phyloP scores from a whole-genome alignment of 2,329 filamentous ascomycete species.

The Lecanoromycetidae sp. region DNA sequence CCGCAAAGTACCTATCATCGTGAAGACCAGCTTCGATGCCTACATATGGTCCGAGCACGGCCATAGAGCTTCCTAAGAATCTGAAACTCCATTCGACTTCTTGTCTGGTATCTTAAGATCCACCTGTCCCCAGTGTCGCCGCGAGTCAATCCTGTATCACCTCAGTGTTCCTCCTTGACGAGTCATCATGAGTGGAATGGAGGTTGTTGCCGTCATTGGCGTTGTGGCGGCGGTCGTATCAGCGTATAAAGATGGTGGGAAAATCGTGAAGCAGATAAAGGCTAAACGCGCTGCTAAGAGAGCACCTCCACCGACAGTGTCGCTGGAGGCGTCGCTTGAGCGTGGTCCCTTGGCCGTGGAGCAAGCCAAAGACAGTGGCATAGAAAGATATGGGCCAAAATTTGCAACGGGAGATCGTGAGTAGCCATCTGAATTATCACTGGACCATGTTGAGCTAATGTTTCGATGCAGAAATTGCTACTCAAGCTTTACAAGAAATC shows the following conservation, averaged over 20 bases:
- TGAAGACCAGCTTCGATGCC: too few relatives aligned
- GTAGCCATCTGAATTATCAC: not conserved
- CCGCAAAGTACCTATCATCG: too few relatives aligned
- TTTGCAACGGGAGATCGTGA: slow-evolving; percentile 10
- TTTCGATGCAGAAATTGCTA: slow-evolving; percentile 3
- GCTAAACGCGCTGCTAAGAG: slow-evolving; percentile 12
- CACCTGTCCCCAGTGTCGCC: too few relatives aligned
- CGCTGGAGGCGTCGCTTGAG: slow-evolving; percentile 12
- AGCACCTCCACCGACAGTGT: slow-evolving; percentile 7
- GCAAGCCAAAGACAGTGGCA: slow-evolving; percentile 7
- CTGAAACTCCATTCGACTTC: too few relatives aligned
- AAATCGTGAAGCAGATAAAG: slow-evolving; percentile 15
- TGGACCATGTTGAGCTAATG: not conserved
- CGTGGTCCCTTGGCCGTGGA: slow-evolving; percentile 10
- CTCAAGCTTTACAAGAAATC: slow-evolving; percentile 7
- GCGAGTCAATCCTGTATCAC: too few relatives aligned
- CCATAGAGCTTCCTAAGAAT: too few relatives aligned
- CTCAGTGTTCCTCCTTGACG: too few relatives aligned
- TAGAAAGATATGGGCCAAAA: slow-evolving; percentile 5
- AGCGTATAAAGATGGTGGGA: slow-evolving; percentile 13
- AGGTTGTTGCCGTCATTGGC: slow-evolving; percentile 12
- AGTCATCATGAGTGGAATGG: slow-evolving; percentile 15
- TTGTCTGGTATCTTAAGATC: too few relatives aligned
- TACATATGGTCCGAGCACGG: too few relatives aligned
- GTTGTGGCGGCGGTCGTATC: slow-evolving; percentile 14